A percentile compares a stretch with the other conserved stretches of the same genome.
phyloP scores from a whole-genome alignment of 768 basidiomycete genomes.

The Lactifluus piperatus region DNA sequence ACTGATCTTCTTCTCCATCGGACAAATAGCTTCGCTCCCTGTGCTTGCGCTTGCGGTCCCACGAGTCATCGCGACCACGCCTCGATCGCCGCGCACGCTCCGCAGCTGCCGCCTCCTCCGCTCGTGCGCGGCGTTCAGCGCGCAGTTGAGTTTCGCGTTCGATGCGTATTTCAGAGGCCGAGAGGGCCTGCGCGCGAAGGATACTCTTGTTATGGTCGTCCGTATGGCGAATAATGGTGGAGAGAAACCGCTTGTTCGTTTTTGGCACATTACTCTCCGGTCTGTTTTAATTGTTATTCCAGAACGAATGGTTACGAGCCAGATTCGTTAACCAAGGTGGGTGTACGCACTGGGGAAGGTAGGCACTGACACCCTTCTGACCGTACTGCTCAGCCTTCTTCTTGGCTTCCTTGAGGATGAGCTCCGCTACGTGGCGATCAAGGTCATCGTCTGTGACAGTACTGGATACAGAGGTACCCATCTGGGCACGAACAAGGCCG shows the following conservation, averaged over 20 bases:
- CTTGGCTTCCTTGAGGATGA: slow-evolving; percentile 89
- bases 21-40: slow-evolving; percentile 39
- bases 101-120: slow-evolving; percentile 68
- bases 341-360: slow-evolving; percentile 48
- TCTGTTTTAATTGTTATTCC: slow-evolving; percentile 31
- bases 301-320: not conserved
- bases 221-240: slow-evolving; percentile 83
- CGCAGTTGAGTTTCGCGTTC: slow-evolving; percentile 60
- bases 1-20: slow-evolving; percentile 26
- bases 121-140: slow-evolving; percentile 51
- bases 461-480: slow-evolving; percentile 54
- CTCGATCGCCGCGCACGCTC: slow-evolving; percentile 41
- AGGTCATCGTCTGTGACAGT: slow-evolving; percentile 74
- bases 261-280: slow-evolving; percentile 66
- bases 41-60: slow-evolving; percentile 42
- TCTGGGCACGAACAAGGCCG: slow-evolving; percentile 65
- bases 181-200: slow-evolving; percentile 58
- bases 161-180: slow-evolving; percentile 63
- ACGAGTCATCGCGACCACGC: slow-evolving; percentile 31
- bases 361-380: slow-evolving; percentile 71
- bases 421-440: slow-evolving; percentile 84
- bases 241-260: slow-evolving; percentile 75
- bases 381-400: slow-evolving; percentile 77
- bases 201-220: slow-evolving; percentile 94
- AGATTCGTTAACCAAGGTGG: not conserved